Base-by-base conservation (phyloP, 768 basidiomycete genomes). In the Hypholoma sublateritium region DNA sequence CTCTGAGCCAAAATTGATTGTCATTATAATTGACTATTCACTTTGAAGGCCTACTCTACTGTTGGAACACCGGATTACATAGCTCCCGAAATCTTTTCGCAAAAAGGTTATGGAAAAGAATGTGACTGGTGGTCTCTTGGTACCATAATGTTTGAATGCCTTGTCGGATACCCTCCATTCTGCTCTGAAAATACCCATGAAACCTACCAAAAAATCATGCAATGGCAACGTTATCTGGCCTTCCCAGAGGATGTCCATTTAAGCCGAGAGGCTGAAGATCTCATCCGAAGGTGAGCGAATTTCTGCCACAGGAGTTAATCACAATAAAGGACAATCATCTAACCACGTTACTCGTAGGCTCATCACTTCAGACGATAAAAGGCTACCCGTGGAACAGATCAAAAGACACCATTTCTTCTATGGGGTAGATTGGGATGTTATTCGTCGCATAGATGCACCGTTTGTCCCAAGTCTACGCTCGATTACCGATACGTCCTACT, bases 121-220 rank as follows among this genome's bases (percentile, higher is more conserved):
- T 98, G 95, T 67, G 97, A 99, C 72, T 98, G 95, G 95, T 99
- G 97, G 97, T 97, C 95, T 7, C 80, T 98, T 25, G 97, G 97
- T 4, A 93, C 95, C 16, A 98, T 98, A 77, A 95, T 93, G 90
- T 99, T 97, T 70, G 96, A 98, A 73, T 97, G 91, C 72, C 77
- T 98, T 21, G 93, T 98, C 62, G 97, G 97, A 54, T 98, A 97
- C 72, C 94, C 95, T 21, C 95, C 94, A 0, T 95, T 98, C 77
- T 98, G 94, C 72, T 93, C 77, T 42, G 95, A 98, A 70, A 91
- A 90, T 51, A 95, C 97, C 19, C 93, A 96, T 65, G 96, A 98
- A 62, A 98, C 95, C 21, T 99, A 99, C 72, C 87, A 95, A 67
- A 98, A 98, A 75, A 98, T 98, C 62, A 87, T 96, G 74, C 89